Conservation (phyloP, 2,329 filamentous ascomycete species). For the Xylariaceae sp. region DNA sequence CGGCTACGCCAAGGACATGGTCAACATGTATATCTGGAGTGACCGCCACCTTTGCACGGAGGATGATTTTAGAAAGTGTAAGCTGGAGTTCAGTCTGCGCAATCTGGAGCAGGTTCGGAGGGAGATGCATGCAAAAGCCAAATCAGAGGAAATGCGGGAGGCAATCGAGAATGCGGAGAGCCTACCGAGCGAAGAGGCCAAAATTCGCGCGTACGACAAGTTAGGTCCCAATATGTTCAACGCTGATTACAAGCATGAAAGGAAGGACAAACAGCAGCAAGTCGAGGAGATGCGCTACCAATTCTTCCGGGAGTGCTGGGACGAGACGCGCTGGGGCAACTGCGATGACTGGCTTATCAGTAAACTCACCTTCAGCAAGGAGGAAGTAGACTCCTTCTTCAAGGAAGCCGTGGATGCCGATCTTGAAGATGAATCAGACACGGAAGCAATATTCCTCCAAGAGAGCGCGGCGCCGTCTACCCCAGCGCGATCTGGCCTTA, state of each 20-base stretch:
- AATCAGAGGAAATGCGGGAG: conserved; percentile 1
- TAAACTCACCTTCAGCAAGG: conserved; percentile 59
- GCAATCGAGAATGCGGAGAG: conserved; percentile 3
- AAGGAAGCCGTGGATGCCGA: conserved; percentile 3
- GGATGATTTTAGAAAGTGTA: conserved; percentile 48
- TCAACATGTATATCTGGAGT: conserved; percentile 67
- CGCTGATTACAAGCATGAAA: conserved; percentile 19
- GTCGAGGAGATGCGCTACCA: conserved; percentile 29
- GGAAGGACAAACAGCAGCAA: conserved; percentile 11
- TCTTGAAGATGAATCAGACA: conserved; percentile 5
- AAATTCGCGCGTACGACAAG: conserved; percentile 14
- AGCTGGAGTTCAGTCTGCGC: conserved; percentile 56
- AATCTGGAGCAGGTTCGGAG: conserved; percentile 35
- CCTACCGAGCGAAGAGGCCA: conserved; percentile 1
- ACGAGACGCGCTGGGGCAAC: conserved; percentile 31
- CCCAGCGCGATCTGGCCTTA: neutral
- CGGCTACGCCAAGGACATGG: conserved; percentile 49
- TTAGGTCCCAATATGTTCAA: conserved; percentile 26
- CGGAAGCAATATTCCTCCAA: neutral
- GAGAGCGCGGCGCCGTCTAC: neutral
- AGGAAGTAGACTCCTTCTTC: conserved; percentile 46
- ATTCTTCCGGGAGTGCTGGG: conserved; percentile 27
- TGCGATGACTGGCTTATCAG: conserved; percentile 50
- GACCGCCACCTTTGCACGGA: conserved; percentile 44
- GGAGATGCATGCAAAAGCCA: conserved; percentile 40